These are phyloP conservation scores for Populus ilicifolia DNA, from an alignment of 345 rosid genomes.

Conservation along the genomic window DNA sequence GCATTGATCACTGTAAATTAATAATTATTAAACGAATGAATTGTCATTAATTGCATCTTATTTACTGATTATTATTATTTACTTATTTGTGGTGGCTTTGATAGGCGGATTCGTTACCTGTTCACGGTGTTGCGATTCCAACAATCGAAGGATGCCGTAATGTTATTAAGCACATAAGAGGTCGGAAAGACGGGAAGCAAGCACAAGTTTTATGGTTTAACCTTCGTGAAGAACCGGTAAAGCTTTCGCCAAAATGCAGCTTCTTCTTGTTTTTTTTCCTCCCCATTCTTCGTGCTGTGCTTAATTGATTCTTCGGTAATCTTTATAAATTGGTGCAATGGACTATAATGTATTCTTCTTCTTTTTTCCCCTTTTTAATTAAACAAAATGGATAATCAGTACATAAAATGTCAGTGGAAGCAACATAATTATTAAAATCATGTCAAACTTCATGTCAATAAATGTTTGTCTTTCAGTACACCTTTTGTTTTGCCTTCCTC, in stretches of 20 bases:
- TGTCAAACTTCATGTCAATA: neutral
- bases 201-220: constrained; percentile 80
- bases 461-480: no score
- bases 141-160: constrained; percentile 76
- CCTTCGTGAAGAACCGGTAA: constrained; percentile 97
- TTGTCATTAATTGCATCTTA: neutral
- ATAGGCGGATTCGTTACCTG: constrained; percentile 75
- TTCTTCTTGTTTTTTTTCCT: neutral
- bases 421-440: neutral
- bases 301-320: neutral
- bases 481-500: no score
- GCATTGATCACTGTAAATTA: neutral
- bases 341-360: neutral
- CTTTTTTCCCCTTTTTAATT: neutral
- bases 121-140: constrained; percentile 95
- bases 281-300: neutral
- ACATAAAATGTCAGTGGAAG: neutral
- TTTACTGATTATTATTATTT: neutral
- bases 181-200: constrained; percentile 54
- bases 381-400: neutral
- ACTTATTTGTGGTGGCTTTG: constrained; percentile 13
- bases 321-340: neutral
- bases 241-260: constrained; percentile 1
- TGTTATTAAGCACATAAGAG: constrained; percentile 81
- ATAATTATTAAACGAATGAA: neutral